Evolutionary conservation across 495 filamentous ascomycete species (phyloP), one percentile per base, ranked within the genome.

Genomic region (Podospora conica): DNA sequence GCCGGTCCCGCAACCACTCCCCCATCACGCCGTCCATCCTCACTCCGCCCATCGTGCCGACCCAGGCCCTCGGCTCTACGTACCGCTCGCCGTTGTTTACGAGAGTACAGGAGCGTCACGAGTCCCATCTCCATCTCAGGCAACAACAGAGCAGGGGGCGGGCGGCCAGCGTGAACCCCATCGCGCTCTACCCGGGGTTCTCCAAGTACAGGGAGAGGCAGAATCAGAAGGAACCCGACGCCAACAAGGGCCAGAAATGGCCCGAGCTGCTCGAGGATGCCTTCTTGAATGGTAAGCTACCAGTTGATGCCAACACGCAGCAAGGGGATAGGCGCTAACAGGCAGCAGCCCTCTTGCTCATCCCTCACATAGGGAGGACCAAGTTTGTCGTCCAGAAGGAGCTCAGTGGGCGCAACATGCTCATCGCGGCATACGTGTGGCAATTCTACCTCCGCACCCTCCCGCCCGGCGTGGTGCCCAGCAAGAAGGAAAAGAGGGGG

Each of bases 321-420:
- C 63, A 62, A 20, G 63, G 67, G 25, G 18, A 27, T 61, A 22
- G 15, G 18, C 40, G 28, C 29, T 27, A 28, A 59, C 27, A 20
- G 31, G 58, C 25, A 66, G 18, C 66, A 98, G 95, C 92, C 65
- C 80, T 96, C 29, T 84, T 93, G 63, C 82, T 88, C 63, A 91
- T 91, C 69, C 91, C 90, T 55, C 87, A 88, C 25, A 92, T 96
- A 83, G 91, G 92, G 21, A 83, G 91, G 55, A 83, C 85, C 70
- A 97, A 97, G 79, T 85, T 85, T 74, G 86, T 86, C 28, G 85
- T 88, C 68, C 83, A 85, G 65, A 88, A 86, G 18, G 88, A 90
- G 74, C 88, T 84, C 18, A 87, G 88, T 66, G 96, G 95, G 18
- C 87, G 95, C 18, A 98, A 98, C 73, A 93, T 97, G 81, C 82